Evolutionary conservation across 140 eudicot genomes (phyloP).

Genomic region (Stevia rebaudiana): DNA sequence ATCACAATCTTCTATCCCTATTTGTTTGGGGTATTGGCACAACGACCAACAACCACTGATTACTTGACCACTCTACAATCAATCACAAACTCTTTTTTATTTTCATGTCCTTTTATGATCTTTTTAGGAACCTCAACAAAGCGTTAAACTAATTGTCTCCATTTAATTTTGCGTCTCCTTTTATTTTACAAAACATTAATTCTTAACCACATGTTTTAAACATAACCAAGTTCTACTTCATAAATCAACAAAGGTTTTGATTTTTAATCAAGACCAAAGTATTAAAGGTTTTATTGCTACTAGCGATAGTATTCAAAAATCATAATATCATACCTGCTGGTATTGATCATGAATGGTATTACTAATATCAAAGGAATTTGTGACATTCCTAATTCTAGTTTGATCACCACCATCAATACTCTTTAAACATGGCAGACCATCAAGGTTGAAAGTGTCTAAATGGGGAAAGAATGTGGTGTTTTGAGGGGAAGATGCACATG

Average conservation of each 20-base stretch:
- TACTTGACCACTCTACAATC: constrained; percentile 8
- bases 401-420: not conserved
- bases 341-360: not conserved
- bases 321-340: constrained; percentile 12
- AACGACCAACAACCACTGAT: not conserved
- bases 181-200: no score
- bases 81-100: no score
- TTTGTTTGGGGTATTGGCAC: not conserved
- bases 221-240: no score
- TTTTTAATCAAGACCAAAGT: no score
- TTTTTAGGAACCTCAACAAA: not conserved
- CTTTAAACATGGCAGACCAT: no score
- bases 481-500: not conserved
- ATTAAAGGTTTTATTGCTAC: no score
- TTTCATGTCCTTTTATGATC: no score
- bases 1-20: not conserved
- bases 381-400: not conserved
- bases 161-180: no score
- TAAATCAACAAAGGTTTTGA: no score
- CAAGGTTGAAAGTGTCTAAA: not conserved
- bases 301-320: no score
- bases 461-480: not conserved
- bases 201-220: no score
- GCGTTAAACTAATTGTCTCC: no score
- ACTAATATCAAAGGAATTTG: not conserved